Evolutionary conservation across 495 filamentous ascomycete genomes (phyloP), one percentile per base, ranked within the genome.

Genomic region (Lindgomyces ingoldianus): DNA sequence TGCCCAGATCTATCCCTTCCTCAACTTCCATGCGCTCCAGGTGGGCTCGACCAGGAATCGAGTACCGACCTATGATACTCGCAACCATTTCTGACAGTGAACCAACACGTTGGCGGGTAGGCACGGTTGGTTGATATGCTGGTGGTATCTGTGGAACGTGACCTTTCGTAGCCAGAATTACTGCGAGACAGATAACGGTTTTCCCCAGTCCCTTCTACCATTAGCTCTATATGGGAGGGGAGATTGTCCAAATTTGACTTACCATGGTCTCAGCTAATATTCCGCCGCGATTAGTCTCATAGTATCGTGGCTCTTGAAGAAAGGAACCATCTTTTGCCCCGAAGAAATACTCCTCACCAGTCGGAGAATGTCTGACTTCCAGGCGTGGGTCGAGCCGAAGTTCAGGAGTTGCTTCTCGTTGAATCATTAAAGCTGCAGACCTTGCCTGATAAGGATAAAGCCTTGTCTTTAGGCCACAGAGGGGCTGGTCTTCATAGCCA

Each of bases 351-450:
- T 76, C 69, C 18, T 76, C 63, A 1, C 88, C 89, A 10, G 75
- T 75, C 29, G 90, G 91, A 47, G 87, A 84, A 3, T 70, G 62
- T 21, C 80, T 76, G 1, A 73, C 63, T 52, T 83, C 80, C 4
- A 96, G 76, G 4, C 93, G 84, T 10, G 93, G 90, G 77, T 97
- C 93, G 14, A 90, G 74, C 46, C 84, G 79, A 51, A 81, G 79
- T 11, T 78, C 76, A 3, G 89, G 84, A 26, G 87, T 81, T 10
- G 81, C 74, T 73, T 98, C 93, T 49, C 88, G 85, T 68, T 96
- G 89, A 22, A 96, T 74, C 92, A 98, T 97, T 30, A 86, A 72
- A 8, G 91, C 91, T 11, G 89, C 91, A 0, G 91, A 92, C 47
- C 88, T 84, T 53, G 88, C 81, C 76, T 98, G 93, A 70, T 95